Base-by-base conservation (phyloP, 208 protist genomes). In the Blechomonas ayalai region DNA sequence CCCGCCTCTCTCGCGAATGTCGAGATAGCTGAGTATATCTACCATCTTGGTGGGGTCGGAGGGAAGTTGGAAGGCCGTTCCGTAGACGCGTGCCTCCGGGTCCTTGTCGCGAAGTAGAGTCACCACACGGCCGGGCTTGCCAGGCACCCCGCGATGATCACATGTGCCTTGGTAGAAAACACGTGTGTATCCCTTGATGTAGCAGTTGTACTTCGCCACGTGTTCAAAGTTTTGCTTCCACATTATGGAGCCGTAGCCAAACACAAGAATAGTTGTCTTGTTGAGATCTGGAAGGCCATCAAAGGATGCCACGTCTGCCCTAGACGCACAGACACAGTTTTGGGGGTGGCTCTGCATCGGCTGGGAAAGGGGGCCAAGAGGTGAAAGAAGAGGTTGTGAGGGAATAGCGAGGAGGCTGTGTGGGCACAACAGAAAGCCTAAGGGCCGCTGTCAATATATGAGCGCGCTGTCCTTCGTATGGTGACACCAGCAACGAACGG, bases 171-270 rank as follows among this genome's bases (percentile, higher is more conserved):
- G 84, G 47, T 83, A 88, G 52, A 92, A 92, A 18, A 85, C 62
- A 18, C 84, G 75, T 37, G 62, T 53, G 54, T 68, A 78, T 13
- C 79, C 83, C 44, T 66, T 74, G 47, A 87, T 72, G 67, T 71
- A 90, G 4, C 59, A 48, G 16, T 78, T 66, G 56, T 85, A 81
- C 41, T 52, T 49, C 31, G 50, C 57, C 4, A 59, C 66, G 54
- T 72, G 90, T 19, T 79, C 71, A 48, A 92, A 92, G 53, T 83
- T 72, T 50, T 87, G 73, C 59, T 92, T 92, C 78, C 79, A 92
- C 39, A 89, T 22, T 42, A 92, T 79, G 35, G 73, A 85, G 34
- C 84, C 84, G 36, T 92, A 92, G 7, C 84, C 84, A 37, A 88
- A 92, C 46, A 92, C 42, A 27, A 92, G 53, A 45, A 85, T 72